Base-by-base conservation (phyloP, 2,329 filamentous ascomycete species). In the Ilyonectria robusta region DNA sequence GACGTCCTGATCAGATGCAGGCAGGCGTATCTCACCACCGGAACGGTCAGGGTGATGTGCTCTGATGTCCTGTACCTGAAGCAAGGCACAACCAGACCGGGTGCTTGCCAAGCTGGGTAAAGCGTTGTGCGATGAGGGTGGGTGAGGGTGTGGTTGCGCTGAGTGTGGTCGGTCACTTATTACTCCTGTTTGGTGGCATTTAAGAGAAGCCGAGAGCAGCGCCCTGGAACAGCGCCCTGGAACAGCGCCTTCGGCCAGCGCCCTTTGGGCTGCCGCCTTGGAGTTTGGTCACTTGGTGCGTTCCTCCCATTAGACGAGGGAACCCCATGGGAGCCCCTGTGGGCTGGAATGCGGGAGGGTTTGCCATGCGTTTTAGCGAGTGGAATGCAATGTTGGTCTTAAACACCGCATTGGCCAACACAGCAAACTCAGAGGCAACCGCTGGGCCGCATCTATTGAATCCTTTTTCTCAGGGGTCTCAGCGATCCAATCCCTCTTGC, bases 361-460 rank as follows among this genome's bases (percentile, higher is more conserved):
- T 44, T 48, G 59, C 37, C 62, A 56, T 58, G 47, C 37, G 63
- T 62, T 72, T 67, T 63, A 62, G 67, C 56, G 64, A 57, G 62
- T 69, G 55, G 66, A 67, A 67, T 74, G 69, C 59, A 50, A 67
- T 55, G 56, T 66, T 70, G 67, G 67, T 56, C 66, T 70, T 65
- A 55, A 68, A 70, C 59, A 67, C 42, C 56, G 66, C 55, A 75
- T 70, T 67, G 62, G 65, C 56, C 57, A 64, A 53, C 54, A 15
- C 59, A 68, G 19, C 50, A 59, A 59, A 40, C 19, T 46, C 40
- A 59, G 33, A 40, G 23, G 26, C 33, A 61, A 15, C 50, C 50
- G 31, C 50, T 55, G n/a, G 31, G 26, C 23, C 37, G 51, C 33
- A 35, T 48, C 65, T 6, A 37, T 46, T 23, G 15, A 58, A 37